Base-by-base conservation (phyloP, 495 filamentous ascomycete genomes). In the Neurospora sp. region DNA sequence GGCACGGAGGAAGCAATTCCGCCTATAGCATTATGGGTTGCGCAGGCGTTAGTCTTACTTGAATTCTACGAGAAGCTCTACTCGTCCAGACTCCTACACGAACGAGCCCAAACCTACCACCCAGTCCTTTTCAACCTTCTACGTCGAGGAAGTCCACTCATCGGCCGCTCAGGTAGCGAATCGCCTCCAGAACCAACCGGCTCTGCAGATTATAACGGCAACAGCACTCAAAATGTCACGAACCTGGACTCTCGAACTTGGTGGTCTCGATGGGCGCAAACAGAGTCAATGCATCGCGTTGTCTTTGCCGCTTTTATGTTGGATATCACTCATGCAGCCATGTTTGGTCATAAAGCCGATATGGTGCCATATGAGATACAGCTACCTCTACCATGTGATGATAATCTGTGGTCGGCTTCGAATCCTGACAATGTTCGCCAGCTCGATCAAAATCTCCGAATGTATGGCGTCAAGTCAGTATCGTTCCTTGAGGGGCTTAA, bases 11-110 rank as follows among this genome's bases (percentile, higher is more conserved):
- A 97, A 76, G 96, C 96, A 73, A 85, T 90, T 31, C 94, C 96
- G 7, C 95, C 96, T 3, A 95, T 96, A 1, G 93, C 93, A 74
- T 84, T 99, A 16, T 99, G 96, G 96, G 89, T 97, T 37, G 96
- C 96, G 74, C 96, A 99, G 78, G 91, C 96, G 0, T 83, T 98
- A 35, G 81, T 99, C 16, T 83, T 99, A 9, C 84, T 99, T 18
- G 96, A 99, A 77, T 89, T 97, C 3, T 97, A 95, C 78, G 96
- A 99, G 82, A 99, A 99, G 86, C 92, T 96, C 88, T 97, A 94
- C 79, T 93, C 93, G 8, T 97, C 94, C 2, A 86, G 94, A 40
- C 88, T 88, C 10, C 86, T 98, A 31, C 96, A 99, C 80, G 96
- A 99, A 81, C 89, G 96, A 73, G 94, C 94, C 0, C 96, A 98